Evolutionary conservation across 1,139 yeast genomes (phyloP).

Genomic region (Magnusiomyces ingens): DNA sequence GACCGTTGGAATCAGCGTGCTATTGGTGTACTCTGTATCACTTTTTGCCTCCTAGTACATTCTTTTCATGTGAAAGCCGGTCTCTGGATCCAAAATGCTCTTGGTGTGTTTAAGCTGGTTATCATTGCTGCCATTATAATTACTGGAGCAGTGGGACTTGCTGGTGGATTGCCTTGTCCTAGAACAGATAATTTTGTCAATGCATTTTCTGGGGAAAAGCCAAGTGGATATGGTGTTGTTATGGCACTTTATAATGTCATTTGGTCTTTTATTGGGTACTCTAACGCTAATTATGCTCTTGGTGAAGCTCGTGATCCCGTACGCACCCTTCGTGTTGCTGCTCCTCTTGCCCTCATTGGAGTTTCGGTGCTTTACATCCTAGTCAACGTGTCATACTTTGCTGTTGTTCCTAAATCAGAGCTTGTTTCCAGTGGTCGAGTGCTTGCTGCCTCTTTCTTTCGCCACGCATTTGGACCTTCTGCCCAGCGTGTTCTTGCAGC

Average conservation of each 20-base stretch:
- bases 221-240: constrained; percentile 71
- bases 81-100: constrained; percentile 55
- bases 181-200: constrained; percentile 52
- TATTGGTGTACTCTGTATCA: constrained; percentile 65
- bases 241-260: constrained; percentile 73
- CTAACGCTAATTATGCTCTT: constrained; percentile 72
- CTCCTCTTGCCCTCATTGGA: constrained; percentile 58
- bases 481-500: constrained; percentile 63
- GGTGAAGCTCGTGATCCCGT: constrained; percentile 73
- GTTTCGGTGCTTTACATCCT: constrained; percentile 60
- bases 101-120: constrained; percentile 66
- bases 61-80: constrained; percentile 59
- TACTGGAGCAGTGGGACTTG: constrained; percentile 78
- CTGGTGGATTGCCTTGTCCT: constrained; percentile 48
- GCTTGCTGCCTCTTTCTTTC: constrained; percentile 69
- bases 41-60: constrained; percentile 64
- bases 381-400: constrained; percentile 65
- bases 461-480: constrained; percentile 61
- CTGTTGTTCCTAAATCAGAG: constrained; percentile 64
- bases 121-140: constrained; percentile 62
- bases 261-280: constrained; percentile 54
- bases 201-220: constrained; percentile 53
- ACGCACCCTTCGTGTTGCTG: constrained; percentile 60
- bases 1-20: constrained; percentile 73
- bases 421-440: constrained; percentile 58